A percentile compares a stretch with the other conserved stretches of the same genome.
phyloP scores from a whole-genome alignment of 2,329 filamentous ascomycete genomes.

The Xenoacremonium recifei region DNA sequence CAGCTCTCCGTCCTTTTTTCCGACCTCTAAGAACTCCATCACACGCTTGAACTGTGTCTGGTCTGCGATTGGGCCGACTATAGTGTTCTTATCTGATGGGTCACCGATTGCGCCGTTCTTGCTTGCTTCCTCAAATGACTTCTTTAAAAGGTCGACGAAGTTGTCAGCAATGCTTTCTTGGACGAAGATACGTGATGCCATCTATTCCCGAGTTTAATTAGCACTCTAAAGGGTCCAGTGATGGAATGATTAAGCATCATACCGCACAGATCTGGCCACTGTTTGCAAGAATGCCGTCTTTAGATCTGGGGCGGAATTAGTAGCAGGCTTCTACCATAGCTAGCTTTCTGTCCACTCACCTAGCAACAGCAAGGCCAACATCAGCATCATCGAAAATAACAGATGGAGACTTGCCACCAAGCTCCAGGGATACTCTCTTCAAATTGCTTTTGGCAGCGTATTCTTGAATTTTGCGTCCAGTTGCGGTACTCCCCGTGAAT shows the following conservation, averaged over 20 bases:
- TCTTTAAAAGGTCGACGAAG: neutral
- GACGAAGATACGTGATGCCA: neutral
- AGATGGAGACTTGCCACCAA: constrained; percentile 58
- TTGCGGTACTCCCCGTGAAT: constrained; percentile 59
- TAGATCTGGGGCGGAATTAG: constrained; percentile 31
- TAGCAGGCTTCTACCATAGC: neutral
- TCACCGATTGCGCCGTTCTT: neutral
- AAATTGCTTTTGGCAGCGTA: constrained; percentile 47
- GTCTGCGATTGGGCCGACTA: constrained; percentile 1
- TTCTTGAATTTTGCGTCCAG: constrained; percentile 60
- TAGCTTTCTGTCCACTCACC: constrained; percentile 19
- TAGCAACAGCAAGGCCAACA: constrained; percentile 37
- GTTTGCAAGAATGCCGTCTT: constrained; percentile 46
- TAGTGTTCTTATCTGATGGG: neutral
- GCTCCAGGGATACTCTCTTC: constrained; percentile 58
- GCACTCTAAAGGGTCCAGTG: neutral
- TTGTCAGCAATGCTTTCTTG: neutral
- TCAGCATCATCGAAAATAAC: constrained; percentile 57
- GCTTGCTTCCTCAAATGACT: neutral
- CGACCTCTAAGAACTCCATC: neutral
- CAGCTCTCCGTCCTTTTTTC: neutral
- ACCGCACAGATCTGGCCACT: constrained; percentile 61
- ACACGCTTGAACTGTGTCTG: neutral
- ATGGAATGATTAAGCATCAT: constrained; percentile 26
- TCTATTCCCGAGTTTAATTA: neutral